Evolutionary conservation across 1,139 yeast genomes (phyloP), one percentile per base, ranked within the genome.

Genomic region (Starmera stellimalicola): DNA sequence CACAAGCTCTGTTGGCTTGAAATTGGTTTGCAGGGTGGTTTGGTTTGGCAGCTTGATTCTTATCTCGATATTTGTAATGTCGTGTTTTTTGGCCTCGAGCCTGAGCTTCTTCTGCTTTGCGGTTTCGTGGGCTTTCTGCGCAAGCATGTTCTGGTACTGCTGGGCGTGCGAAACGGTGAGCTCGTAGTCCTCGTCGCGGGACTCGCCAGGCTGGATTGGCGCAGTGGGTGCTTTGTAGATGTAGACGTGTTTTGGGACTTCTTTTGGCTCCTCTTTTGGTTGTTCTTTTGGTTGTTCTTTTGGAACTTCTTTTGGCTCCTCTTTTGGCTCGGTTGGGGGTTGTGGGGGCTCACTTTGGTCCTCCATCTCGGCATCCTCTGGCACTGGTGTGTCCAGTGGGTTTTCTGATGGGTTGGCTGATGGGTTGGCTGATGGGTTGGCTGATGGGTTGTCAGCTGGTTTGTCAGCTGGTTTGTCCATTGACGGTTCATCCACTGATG

Each of bases 21-120:
- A 65, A 32, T 62, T 55, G n/a, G 68, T 53, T 39, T 73, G 75
- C n/a, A 75, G 48, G 19, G 63, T 60, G 5, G 66, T 52, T 18
- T 67, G 56, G 51, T 75, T 77, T 2, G 80, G 79, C 40, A 75
- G 73, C 40, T 65, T 64, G 22, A 74, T 46, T 33, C 81, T 54
- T 9, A 74, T 57, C 18, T 59, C 55, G 25, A 60, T 50, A n/a
- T 52, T 50, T 4, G 41, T 40, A 3, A 54, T 38, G 3, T 35
- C 37, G 10, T 32, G 34, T 16, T 43, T 41, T 11, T 39, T 41
- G 6, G 42, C 17, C 17, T 33, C 34, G 16, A 36, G 32, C 31
- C 45, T 32, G 18, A 36, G 26, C 39, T 43, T 42, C 30, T 44
- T 44, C 33, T 47, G 45, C 43, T 58, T 51, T 37, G 53, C 51